These are phyloP conservation scores for Adansonia digitata DNA, from an alignment of 345 rosid species.

Conservation along the genomic window DNA sequence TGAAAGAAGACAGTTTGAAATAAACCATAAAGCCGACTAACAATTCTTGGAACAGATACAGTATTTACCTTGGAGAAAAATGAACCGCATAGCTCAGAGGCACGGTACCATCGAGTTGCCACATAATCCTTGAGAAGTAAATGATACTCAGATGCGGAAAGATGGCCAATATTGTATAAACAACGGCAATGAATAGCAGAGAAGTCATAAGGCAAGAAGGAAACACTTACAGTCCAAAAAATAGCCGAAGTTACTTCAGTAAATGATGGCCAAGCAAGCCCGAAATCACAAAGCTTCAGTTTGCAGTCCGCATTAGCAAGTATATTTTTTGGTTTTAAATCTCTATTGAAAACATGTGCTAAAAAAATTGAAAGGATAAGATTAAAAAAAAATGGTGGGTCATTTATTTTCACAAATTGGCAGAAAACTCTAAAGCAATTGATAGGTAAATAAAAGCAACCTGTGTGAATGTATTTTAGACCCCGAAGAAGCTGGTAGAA, in stretches of 20 bases:
- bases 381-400: conserved; percentile 1
- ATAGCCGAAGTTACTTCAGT: conserved; percentile 88
- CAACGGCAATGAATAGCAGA: not conserved
- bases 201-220: conserved; percentile 16
- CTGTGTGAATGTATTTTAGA: conserved; percentile 86
- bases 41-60: not conserved
- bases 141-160: conserved; percentile 20
- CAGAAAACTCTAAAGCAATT: conserved; percentile 1
- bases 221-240: conserved; percentile 94
- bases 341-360: conserved; percentile 96
- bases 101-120: conserved; percentile 90
- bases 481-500: conserved; percentile 97
- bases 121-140: conserved; percentile 80
- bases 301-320: conserved; percentile 98
- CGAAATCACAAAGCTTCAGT: conserved; percentile 95
- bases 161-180: not conserved
- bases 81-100: conserved; percentile 98
- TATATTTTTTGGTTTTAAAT: conserved; percentile 92
- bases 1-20: not conserved
- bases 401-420: not conserved
- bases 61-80: conserved; percentile 76
- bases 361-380: conserved; percentile 18
- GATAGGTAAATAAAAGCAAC: conserved; percentile 31
- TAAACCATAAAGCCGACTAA: not conserved
- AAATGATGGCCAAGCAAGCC: conserved; percentile 94